Conservation (phyloP, 2,329 filamentous ascomycete genomes). For the Onygena corvina region DNA sequence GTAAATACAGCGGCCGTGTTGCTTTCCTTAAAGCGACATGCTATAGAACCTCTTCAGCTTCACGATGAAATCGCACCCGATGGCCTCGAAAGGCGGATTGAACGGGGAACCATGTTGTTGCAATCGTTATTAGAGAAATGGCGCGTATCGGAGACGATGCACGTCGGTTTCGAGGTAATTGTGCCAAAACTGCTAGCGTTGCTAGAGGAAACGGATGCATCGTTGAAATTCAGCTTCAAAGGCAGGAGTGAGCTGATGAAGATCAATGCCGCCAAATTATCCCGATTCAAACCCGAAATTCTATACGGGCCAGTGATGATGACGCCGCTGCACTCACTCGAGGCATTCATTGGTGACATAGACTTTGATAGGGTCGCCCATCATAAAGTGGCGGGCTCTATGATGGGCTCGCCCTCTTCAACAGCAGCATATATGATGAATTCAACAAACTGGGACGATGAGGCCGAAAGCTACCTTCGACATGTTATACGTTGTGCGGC, state of each 20-base stretch:
- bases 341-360: slow-evolving; percentile 28
- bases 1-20: slow-evolving; percentile 26
- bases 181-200: slow-evolving; percentile 24
- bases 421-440: slow-evolving; percentile 32
- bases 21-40: slow-evolving; percentile 21
- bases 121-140: slow-evolving; percentile 22
- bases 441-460: slow-evolving; percentile 23
- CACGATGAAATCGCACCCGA: no score
- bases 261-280: slow-evolving; percentile 18
- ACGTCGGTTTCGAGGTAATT: slow-evolving; percentile 29
- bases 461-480: slow-evolving; percentile 25
- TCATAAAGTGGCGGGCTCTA: slow-evolving; percentile 24
- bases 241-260: not conserved
- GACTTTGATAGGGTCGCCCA: slow-evolving; percentile 29
- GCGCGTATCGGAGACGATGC: slow-evolving; percentile 21
- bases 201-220: slow-evolving; percentile 20
- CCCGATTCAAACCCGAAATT: slow-evolving; percentile 21
- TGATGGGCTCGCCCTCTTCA: slow-evolving; percentile 32
- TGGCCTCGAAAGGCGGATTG: no score
- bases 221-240: slow-evolving; percentile 19
- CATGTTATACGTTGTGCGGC: slow-evolving; percentile 11
- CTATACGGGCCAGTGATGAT: slow-evolving; percentile 21
- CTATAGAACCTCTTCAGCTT: no score
- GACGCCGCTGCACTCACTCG: slow-evolving; percentile 29
- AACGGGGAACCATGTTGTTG: no score